Evolutionary conservation across 495 filamentous ascomycete species (phyloP).

Genomic region (Poronia punctata): DNA sequence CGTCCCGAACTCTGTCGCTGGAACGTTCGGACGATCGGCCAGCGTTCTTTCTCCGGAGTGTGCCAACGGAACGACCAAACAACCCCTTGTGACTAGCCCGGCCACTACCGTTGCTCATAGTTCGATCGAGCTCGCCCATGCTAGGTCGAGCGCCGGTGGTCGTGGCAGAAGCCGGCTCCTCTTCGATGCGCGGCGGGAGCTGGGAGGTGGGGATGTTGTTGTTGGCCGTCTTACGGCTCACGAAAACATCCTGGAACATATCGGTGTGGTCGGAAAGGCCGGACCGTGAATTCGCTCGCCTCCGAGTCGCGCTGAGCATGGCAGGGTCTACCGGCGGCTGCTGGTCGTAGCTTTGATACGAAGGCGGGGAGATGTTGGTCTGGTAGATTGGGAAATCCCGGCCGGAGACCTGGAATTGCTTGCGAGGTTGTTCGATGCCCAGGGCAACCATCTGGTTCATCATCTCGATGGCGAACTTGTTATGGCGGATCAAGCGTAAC

Average conservation of each 20-base stretch:
- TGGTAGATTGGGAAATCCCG: slow-evolving; percentile 44
- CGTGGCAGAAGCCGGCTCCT: slow-evolving; percentile 13
- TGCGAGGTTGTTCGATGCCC: slow-evolving; percentile 80
- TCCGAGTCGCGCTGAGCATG: slow-evolving; percentile 18
- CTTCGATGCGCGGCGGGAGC: slow-evolving; percentile 18
- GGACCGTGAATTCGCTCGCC: slow-evolving; percentile 20
- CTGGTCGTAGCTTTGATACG: slow-evolving; percentile 15
- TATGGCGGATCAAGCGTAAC: slow-evolving; percentile 79
- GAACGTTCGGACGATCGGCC: slow-evolving; percentile 1
- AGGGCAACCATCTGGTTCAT: slow-evolving; percentile 80
- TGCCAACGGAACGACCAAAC: slow-evolving; percentile 8
- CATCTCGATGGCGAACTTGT: slow-evolving; percentile 90
- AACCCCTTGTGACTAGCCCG: slow-evolving; percentile 10
- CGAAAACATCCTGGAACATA: slow-evolving; percentile 25
- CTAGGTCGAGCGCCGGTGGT: slow-evolving; percentile 5
- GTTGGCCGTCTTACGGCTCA: slow-evolving; percentile 11
- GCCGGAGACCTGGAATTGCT: slow-evolving; percentile 60
- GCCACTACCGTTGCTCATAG: slow-evolving; percentile 10
- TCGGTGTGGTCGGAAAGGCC: slow-evolving; percentile 15
- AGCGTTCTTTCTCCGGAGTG: slow-evolving; percentile 4
- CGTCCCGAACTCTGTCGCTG: slow-evolving; percentile 6
- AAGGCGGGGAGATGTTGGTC: slow-evolving; percentile 29
- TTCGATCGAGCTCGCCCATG: slow-evolving; percentile 12
- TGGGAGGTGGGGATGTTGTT: slow-evolving; percentile 12
- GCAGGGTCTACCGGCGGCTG: slow-evolving; percentile 15